Base-by-base conservation (phyloP, 495 filamentous ascomycete species). In the Evansstolkia leycettana region DNA sequence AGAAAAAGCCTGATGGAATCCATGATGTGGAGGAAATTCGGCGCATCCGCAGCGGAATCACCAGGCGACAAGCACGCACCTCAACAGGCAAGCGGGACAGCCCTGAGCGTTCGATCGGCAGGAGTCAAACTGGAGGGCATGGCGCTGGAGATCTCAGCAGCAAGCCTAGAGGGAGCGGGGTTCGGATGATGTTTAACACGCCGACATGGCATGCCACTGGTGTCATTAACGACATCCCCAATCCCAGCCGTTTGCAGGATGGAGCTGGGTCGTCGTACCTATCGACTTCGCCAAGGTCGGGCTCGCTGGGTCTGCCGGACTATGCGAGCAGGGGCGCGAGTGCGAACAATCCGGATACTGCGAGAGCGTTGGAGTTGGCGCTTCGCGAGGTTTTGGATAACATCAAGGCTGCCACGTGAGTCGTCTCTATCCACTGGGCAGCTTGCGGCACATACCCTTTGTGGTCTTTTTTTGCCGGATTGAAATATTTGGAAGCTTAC, bases 11-110 rank as follows among this genome's bases (percentile, higher is more conserved):
- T 2, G 87, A 94, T 57, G 86, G 85, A 7, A 49, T 92, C 28
- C 87, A 94, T 57, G 70, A 92, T 60, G 80, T 93, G 19, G 82
- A 86, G 5, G 82, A 82, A 56, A 94, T 94, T 51, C 69, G 75
- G 47, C 80, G 78, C 52, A 65, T 90, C 43, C 73, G 87, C 38
- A 78, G 81, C 28, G 72, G 73, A 20, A 88, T 94, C 59, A 94
- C 87, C 28, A 73, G 87, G 28, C 67, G 86, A 40, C 81, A 88
- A 55, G 73, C 82, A 2, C 72, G 76, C 41, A 76, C 71, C 32
- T 74, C 71, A 7, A 59, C 72, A 2, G 57, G 65, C 35, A 73
- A 75, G 51, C 59, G 69, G 29, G 72, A 78, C 29, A 62, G 51
- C 16, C 66, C 67, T 9, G 64, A 67, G 26, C 46, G 47, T 2